Percentiles rank a stretch among this genome's conserved stretches.
Conservation (phyloP, 2,329 filamentous ascomycete genomes). For the Colletotrichum sp. region DNA sequence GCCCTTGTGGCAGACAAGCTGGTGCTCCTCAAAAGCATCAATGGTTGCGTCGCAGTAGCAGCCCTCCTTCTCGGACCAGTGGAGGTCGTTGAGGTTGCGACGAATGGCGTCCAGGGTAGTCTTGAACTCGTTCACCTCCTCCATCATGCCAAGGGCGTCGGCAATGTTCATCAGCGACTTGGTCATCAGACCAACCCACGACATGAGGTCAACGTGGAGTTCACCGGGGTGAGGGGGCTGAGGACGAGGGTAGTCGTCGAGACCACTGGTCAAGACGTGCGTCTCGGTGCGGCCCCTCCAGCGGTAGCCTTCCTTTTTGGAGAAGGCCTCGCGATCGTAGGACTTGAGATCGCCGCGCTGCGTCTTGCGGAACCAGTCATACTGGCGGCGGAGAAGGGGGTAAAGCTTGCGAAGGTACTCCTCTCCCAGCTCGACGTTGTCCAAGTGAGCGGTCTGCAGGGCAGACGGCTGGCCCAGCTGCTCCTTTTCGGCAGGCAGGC, state of each 20-base stretch:
- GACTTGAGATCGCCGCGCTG: conserved; percentile 89
- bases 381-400: conserved; percentile 86
- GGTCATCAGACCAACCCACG: conserved; percentile 98
- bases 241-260: conserved; percentile 94
- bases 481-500: conserved; percentile 46
- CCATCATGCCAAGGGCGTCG: conserved; percentile 72
- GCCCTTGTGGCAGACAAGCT: conserved; percentile 92
- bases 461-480: conserved; percentile 45
- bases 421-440: conserved; percentile 70
- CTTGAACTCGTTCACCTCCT: conserved; percentile 77
- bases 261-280: conserved; percentile 89
- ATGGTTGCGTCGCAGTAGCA: conserved; percentile 96
- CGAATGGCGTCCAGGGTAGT: conserved; percentile 78
- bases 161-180: conserved; percentile 84
- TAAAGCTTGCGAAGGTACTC: conserved; percentile 80
- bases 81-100: conserved; percentile 88
- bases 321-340: conserved; percentile 89
- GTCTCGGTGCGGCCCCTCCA: conserved; percentile 90
- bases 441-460: conserved; percentile 68
- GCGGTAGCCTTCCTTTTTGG: conserved; percentile 88
- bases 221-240: conserved; percentile 95
- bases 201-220: conserved; percentile 91
- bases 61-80: conserved; percentile 83
- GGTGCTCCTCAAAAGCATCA: conserved; percentile 91
- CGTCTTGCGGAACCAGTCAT: conserved; percentile 93